Evolutionary conservation across 805 yeast species (phyloP).

Genomic region (Candida odintsovae): DNA sequence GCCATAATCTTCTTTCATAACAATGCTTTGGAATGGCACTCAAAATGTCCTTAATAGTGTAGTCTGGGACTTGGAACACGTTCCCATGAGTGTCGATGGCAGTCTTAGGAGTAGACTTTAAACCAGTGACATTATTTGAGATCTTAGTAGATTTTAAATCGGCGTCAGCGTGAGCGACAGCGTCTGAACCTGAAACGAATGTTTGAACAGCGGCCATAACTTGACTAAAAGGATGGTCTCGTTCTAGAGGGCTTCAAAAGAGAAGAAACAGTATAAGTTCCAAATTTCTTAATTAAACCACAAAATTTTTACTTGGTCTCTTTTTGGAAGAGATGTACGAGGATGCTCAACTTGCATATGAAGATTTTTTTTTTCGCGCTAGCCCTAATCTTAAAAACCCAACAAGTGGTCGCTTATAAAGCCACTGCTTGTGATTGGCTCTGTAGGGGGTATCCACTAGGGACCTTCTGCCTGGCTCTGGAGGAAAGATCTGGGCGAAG

Average conservation of each 20-base stretch:
- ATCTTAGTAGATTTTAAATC: slow-evolving; percentile 14
- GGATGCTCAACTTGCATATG: neutral
- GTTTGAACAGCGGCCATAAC: slow-evolving; percentile 7
- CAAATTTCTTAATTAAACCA: no score
- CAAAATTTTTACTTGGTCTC: neutral
- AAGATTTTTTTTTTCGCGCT: neutral
- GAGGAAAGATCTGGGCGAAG: no score
- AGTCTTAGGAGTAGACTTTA: slow-evolving; percentile 17
- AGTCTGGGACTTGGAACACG: slow-evolving; percentile 56
- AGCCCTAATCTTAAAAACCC: neutral
- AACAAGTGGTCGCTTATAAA: neutral
- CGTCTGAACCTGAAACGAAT: slow-evolving; percentile 9
- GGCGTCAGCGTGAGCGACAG: neutral
- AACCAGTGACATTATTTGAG: slow-evolving; percentile 17
- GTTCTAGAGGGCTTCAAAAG: neutral
- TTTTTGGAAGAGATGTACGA: no score
- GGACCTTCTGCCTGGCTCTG: no score
- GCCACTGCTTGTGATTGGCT: neutral
- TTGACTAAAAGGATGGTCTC: neutral
- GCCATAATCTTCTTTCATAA: slow-evolving; percentile 45
- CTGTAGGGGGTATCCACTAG: no score
- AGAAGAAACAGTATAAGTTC: neutral
- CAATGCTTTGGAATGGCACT: slow-evolving; percentile 57
- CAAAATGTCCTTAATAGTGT: slow-evolving; percentile 50
- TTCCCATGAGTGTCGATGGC: slow-evolving; percentile 50